phyloP scores from a whole-genome alignment of 2,329 filamentous ascomycete species.

The Cladosporium sp. region DNA sequence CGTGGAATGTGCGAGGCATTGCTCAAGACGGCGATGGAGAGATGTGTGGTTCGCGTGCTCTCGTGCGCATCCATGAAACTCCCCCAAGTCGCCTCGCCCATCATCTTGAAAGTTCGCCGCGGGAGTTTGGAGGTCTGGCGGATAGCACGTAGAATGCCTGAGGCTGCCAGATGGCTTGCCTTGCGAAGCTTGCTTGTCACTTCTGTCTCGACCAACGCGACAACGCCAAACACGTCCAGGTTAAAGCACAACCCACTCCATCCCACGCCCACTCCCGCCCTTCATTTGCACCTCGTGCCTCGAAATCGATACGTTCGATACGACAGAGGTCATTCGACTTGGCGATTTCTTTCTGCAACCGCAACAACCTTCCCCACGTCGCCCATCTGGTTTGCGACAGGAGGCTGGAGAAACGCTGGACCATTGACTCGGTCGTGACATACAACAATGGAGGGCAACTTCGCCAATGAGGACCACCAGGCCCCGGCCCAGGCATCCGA shows the following conservation, averaged over 20 bases:
- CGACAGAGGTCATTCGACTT: no score
- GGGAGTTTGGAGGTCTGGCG: background rate
- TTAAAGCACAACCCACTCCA: background rate
- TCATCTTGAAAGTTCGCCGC: background rate
- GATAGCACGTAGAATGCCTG: background rate
- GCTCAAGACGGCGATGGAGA: background rate
- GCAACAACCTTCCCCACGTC: background rate
- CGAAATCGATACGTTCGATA: no score
- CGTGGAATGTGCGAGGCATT: slow-evolving; percentile 55
- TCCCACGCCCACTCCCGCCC: background rate
- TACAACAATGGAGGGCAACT: slow-evolving; percentile 18
- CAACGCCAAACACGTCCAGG: slow-evolving; percentile 5
- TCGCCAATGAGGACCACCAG: slow-evolving; percentile 29
- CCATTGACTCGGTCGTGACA: background rate
- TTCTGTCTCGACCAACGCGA: background rate
- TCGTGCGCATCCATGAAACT: background rate
- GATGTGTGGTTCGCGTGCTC: background rate
- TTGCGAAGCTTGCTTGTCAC: no score
- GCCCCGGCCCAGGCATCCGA: slow-evolving; percentile 32
- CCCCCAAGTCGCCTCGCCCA: background rate
- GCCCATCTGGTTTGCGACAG: slow-evolving; percentile 11
- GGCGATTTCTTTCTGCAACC: no score
- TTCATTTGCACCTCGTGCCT: no score
- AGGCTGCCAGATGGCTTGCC: background rate
- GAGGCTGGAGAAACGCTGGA: background rate